Evolutionary conservation across 768 basidiomycete genomes (phyloP), one percentile per base, ranked within the genome.

Genomic region (Mycena crocata): DNA sequence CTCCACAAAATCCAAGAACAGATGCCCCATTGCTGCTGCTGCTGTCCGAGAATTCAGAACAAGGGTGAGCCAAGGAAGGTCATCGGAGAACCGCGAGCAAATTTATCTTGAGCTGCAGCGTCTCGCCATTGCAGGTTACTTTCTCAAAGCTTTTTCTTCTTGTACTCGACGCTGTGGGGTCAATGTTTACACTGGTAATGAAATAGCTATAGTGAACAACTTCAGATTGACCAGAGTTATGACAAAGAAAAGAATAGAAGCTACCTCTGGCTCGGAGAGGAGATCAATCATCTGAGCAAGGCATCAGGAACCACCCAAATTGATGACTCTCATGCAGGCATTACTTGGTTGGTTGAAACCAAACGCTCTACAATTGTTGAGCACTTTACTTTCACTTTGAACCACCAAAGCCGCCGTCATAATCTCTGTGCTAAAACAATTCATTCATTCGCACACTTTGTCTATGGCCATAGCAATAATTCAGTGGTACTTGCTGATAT

Each of bases 1-100:
- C 28, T 77, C 72, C 9, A 80, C 31, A 23, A 80, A 69, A 62
- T 82, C 80, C 32, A 80, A 72, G 58, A 70, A 79, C 1, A 78
- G 39, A 70, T 82, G 78, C 21, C 73, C 79, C 31, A 79, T 60
- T 14, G 73, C 69, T 15, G 73, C 69, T 15, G 45, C 69, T 6
- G 68, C 62, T 4, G 67, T 64, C 17, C 72, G 71, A 24, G 59
- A 69, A 49, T 79, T 73, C 3, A 75, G 79, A 8, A 80, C 66
- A 17, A 76, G 68, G 30, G 26, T 14, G 42, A 78, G 1, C 34
- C 64, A 0, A 7, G 7, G 23, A 24, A 45, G 44, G 23, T 7
- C 23, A 24, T 45, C 44, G 2, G 48, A 49, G 2, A 49, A 49
- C 30, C 48, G 48, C 19, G 19, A 23, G 10, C 46, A 59, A 35